Evolutionary conservation across 208 protist species (phyloP), one percentile per base, ranked within the genome.

Genomic region (Crithidia thermophila): DNA sequence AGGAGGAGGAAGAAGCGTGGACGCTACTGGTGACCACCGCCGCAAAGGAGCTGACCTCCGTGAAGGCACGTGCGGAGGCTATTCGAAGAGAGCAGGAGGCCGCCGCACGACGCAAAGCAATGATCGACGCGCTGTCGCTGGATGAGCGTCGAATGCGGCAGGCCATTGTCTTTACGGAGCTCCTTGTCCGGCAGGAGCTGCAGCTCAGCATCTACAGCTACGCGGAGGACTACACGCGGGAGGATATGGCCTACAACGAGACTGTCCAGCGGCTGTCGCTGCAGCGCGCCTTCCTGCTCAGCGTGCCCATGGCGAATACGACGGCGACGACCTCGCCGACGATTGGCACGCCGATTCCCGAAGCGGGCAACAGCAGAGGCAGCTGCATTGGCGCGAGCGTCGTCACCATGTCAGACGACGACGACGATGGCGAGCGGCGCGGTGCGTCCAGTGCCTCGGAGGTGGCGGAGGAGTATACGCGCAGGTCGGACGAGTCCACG

Each of bases 171-270:
- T 50, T 36, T 11, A 60, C 59, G 0, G 58, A 61, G 51, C 13
- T 20, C 6, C 34, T 61, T 4, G 33, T 74, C 11, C 34, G 42
- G 8, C 50, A 46, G 0, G 43, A 62, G 27, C 43, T 67, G 49
- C 51, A 49, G 20, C 16, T 43, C 37, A 61, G 20, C 37, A 16
- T 74, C 39, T 61, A 59, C 30, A 28, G 20, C 10, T 55, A 74
- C 59, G 43, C 25, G 3, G 59, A 56, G 51, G 45, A 21, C 3
- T 63, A 63, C 52, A 14, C 28, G 11, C 25, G 60, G 23, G 51
- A 46, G 13, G 68, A 67, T 8, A n/a, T 74, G 8, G 40, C 30
- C 11, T 62, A 57, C 30, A 25, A 11, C 3, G 50, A 74, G 51
- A 0, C n/a, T 30, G 25, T 45, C 20, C 42, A 18, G 51, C 36